A percentile compares a stretch with the other conserved stretches of the same genome.
Conservation (phyloP, 345 rosid species). For the Clarkia xantiana region DNA sequence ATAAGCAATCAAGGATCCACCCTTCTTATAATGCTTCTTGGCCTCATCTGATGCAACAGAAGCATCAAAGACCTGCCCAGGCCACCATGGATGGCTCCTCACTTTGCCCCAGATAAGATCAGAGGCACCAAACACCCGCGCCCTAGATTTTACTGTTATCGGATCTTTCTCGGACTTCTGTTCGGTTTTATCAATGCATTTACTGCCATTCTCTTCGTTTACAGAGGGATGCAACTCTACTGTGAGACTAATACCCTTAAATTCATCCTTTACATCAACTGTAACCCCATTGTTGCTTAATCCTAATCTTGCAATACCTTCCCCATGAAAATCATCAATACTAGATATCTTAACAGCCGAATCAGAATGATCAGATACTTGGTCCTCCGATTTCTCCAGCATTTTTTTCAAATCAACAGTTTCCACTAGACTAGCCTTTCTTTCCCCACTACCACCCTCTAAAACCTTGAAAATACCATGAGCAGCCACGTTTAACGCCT, state of each 20-base stretch:
- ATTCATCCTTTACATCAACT: neutral
- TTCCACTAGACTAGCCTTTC: neutral
- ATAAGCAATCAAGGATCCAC: conserved; percentile 39
- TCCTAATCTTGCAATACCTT: neutral
- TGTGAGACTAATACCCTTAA: neutral
- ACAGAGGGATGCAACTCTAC: conserved; percentile 1
- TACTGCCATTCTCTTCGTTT: neutral
- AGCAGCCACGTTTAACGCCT: neutral
- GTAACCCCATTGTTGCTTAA: neutral
- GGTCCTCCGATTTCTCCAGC: neutral
- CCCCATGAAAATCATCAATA: neutral
- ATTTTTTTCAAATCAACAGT: neutral
- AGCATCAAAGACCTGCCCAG: conserved; percentile 55
- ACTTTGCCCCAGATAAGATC: conserved; percentile 91
- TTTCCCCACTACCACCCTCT: neutral
- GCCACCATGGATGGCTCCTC: conserved; percentile 94
- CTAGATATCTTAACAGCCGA: neutral
- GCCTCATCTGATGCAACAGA: conserved; percentile 47
- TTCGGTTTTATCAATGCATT: neutral
- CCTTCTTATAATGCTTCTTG: conserved; percentile 42
- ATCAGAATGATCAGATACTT: too few species aligned
- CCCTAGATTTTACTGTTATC: conserved; percentile 3
- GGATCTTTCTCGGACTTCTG: neutral
- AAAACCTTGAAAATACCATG: neutral
- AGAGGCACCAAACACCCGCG: conserved; percentile 17